Evolutionary conservation across 2,329 filamentous ascomycete species (phyloP), one percentile per base, ranked within the genome.

Genomic region (Diplocarpon mali): DNA sequence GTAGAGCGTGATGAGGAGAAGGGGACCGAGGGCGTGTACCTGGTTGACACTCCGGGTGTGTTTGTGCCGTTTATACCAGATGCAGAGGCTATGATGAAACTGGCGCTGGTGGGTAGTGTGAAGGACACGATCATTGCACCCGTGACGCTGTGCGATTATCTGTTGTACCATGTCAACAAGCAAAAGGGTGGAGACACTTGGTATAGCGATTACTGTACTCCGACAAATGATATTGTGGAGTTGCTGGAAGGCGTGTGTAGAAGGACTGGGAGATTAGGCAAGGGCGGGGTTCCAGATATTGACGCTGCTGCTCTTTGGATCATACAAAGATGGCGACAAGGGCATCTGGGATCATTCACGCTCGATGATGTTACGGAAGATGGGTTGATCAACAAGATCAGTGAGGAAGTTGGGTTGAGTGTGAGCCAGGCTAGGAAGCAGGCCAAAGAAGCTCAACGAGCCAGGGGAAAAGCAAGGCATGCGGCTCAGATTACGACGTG

Each of bases 11-110:
- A 66, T 44, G 59, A 57, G 63, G 72, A 65, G 51, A 66, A 56
- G 49, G 67, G 63, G 14, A 64, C 58, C 3, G 57, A 62, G 24
- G 48, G 56, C 32, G 81, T 95, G 5, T 95, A 92, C 62, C 67
- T 96, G 35, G 69, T 94, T 38, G 92, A 98, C 65, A 95, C 90
- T 0, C 92, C 92, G 0, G 92, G 92, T 38, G 89, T 98, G 8
- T 98, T 96, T 64, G 78, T 95, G 47, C 92, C 92, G 0, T 95
- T 94, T 62, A 83, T 96, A 24, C 75, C 82, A 0, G 78, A 93
- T 58, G 75, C 84, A 13, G 83, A 92, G 61, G 78, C 80, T 37
- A 98, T 98, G 92, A 70, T 98, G 51, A 96, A 95, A 65, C 75
- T 98, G n/a, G 83, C 89, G 2, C 75, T 96, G 1, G 88, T 86